Conservation (phyloP, 2,329 filamentous ascomycete species). For the Fusarium humuli region DNA sequence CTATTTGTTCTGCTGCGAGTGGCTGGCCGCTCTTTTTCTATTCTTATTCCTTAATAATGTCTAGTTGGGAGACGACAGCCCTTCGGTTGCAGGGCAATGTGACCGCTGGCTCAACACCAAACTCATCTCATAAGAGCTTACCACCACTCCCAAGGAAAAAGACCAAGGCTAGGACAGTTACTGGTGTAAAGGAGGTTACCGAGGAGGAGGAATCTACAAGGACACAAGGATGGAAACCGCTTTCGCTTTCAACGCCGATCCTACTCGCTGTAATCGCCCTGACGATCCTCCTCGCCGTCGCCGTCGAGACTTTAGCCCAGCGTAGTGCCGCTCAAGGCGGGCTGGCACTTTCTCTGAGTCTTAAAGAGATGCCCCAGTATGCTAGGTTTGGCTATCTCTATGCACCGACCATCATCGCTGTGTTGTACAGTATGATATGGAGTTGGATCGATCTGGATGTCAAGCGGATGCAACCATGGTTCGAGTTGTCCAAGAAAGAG, state of each 20-base stretch:
- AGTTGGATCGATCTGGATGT: conserved; percentile 70
- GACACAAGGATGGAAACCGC: conserved; percentile 38
- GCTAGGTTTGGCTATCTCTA: conserved; percentile 60
- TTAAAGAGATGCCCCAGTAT: conserved; percentile 51
- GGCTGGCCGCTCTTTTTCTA: conserved; percentile 16
- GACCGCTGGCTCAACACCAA: neutral
- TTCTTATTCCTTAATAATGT: conserved; percentile 13
- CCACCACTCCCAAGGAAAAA: conserved; percentile 1
- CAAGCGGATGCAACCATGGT: conserved; percentile 70
- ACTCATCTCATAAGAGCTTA: conserved; percentile 14
- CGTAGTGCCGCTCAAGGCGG: conserved; percentile 57
- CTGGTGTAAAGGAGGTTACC: neutral
- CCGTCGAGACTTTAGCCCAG: conserved; percentile 59
- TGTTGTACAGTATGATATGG: conserved; percentile 68
- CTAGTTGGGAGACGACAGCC: conserved; percentile 34
- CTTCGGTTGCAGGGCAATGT: conserved; percentile 11
- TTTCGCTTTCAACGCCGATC: conserved; percentile 48
- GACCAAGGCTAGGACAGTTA: neutral
- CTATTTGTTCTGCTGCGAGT: neutral
- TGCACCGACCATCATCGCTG: conserved; percentile 64
- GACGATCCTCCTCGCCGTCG: conserved; percentile 55
- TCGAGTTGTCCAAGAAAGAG: conserved; percentile 61
- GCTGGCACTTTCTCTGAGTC: conserved; percentile 44
- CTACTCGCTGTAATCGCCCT: conserved; percentile 52
- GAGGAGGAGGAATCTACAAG: rapidly evolving